phyloP scores from a whole-genome alignment of 257 asterid species.

The Striga asiatica region DNA sequence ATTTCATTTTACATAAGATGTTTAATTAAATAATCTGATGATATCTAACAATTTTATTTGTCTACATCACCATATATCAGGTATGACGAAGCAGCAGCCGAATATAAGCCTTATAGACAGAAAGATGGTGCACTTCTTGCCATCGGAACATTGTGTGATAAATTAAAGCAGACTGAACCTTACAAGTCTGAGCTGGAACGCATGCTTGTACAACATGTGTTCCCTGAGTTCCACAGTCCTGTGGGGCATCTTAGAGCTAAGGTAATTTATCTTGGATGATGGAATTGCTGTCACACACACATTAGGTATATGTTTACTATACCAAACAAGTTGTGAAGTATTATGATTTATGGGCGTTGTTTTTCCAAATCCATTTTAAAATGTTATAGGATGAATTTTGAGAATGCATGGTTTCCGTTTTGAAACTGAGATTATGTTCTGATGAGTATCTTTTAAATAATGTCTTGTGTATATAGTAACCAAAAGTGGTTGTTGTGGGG shows the following conservation, averaged over 20 bases:
- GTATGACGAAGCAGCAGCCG: conserved; percentile 63
- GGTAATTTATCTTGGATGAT: conserved; percentile 40
- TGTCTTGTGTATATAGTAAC: too few relatives aligned
- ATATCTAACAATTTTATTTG: conserved; percentile 4
- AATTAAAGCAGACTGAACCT: conserved; percentile 84
- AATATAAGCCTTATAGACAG: conserved; percentile 69
- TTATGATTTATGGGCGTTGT: too few relatives aligned
- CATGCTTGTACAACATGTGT: conserved; percentile 92
- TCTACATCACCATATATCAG: conserved; percentile 28
- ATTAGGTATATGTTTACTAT: not conserved
- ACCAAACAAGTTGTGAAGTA: not conserved
- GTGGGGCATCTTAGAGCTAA: conserved; percentile 96
- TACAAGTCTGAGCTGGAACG: conserved; percentile 89
- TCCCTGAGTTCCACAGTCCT: conserved; percentile 87
- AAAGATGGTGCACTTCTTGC: conserved; percentile 99
- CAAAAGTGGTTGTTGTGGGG: too few relatives aligned
- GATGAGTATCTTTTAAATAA: too few relatives aligned
- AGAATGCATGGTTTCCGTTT: too few relatives aligned
- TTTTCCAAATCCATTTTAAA: too few relatives aligned
- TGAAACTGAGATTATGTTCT: too few relatives aligned
- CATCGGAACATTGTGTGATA: conserved; percentile 93
- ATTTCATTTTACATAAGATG: not conserved
- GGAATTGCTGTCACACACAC: not conserved
- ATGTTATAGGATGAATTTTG: too few relatives aligned
- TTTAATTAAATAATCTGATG: not conserved